Evolutionary conservation across 441 rosid species (phyloP).

Genomic region (Adansonia madagascariensis): DNA sequence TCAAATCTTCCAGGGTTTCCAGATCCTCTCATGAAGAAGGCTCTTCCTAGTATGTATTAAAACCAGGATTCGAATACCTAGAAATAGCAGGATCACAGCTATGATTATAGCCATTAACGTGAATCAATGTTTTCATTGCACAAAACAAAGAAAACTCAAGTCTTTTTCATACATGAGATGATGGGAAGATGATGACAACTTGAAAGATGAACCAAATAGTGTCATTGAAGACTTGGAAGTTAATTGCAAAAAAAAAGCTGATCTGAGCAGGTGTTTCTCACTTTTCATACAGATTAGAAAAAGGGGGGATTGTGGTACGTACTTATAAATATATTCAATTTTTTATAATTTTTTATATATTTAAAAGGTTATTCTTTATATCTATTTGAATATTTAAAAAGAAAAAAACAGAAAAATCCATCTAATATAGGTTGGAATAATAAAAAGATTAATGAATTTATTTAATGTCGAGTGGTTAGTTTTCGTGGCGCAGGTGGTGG

Average conservation of each 20-base stretch:
- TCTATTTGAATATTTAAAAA: too few species aligned
- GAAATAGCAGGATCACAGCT: constrained; percentile 42
- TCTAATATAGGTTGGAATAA: background rate
- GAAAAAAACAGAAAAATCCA: too few species aligned
- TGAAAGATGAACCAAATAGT: constrained; percentile 13
- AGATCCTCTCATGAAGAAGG: constrained; percentile 33
- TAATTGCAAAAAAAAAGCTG: background rate
- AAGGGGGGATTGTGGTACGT: too few species aligned
- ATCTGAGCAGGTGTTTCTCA: background rate
- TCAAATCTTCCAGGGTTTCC: background rate
- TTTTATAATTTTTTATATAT: background rate
- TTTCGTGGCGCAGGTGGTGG: constrained; percentile 32
- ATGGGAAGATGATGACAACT: background rate
- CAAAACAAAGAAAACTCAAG: background rate
- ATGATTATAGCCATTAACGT: constrained; percentile 39
- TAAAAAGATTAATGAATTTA: background rate
- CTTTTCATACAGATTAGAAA: too few species aligned
- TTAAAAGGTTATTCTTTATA: background rate
- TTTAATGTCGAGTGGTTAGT: constrained; percentile 23
- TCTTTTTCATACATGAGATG: background rate
- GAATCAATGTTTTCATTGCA: background rate
- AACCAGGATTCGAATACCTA: constrained; percentile 45
- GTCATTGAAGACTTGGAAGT: too few species aligned
- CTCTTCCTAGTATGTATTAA: constrained; percentile 46
- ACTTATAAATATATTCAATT: too few species aligned